These are phyloP conservation scores for Geotrichum australiense DNA, from an alignment of 1,139 yeast species.

Conservation along the genomic window DNA sequence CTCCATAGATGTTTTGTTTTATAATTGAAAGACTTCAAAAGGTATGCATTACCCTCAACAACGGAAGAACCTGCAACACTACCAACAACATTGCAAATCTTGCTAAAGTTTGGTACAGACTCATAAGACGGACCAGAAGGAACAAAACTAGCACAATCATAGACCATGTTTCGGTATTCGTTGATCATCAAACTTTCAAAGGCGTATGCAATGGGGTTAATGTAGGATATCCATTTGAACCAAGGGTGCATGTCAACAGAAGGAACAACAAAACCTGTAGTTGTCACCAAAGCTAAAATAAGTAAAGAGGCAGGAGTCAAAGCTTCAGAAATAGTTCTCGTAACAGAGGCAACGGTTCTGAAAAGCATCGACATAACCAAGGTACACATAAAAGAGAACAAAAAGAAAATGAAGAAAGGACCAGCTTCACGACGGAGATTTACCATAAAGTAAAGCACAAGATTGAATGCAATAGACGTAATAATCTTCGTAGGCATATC, in stretches of 20 bases:
- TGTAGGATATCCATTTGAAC: conserved; percentile 73
- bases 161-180: conserved; percentile 45
- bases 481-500: conserved; percentile 58
- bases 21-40: conserved; percentile 44
- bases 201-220: conserved; percentile 63
- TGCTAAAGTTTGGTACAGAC: conserved; percentile 35
- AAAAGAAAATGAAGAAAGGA: conserved; percentile 57
- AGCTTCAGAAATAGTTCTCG: conserved; percentile 56
- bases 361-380: conserved; percentile 66
- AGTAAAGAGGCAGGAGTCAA: conserved; percentile 66
- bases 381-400: conserved; percentile 49
- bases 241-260: conserved; percentile 62
- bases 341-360: conserved; percentile 61
- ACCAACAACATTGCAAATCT: conserved; percentile 60
- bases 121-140: conserved; percentile 49
- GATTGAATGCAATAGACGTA: conserved; percentile 52
- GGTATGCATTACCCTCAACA: conserved; percentile 55
- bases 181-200: conserved; percentile 64
- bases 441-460: conserved; percentile 59
- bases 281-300: conserved; percentile 55
- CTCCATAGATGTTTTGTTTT: conserved; percentile 67
- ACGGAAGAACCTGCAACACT: conserved; percentile 47
- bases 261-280: conserved; percentile 73
- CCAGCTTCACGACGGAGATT: conserved; percentile 62
- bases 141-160: conserved; percentile 41